phyloP scores from a whole-genome alignment of 75 land plant genomes.

The Picea sitchensis region DNA sequence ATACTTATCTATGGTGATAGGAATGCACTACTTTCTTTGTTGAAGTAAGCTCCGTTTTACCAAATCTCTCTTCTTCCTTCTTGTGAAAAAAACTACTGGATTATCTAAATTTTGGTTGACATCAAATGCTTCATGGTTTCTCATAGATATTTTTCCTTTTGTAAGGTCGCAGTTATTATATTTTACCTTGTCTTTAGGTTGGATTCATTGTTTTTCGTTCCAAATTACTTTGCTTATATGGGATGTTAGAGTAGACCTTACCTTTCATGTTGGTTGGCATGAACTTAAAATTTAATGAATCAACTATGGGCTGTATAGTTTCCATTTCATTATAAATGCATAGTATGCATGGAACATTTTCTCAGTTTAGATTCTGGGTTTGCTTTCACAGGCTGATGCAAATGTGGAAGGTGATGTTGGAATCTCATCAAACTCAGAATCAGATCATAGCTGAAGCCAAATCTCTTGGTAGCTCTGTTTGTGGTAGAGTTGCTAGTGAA shows the following conservation, averaged over 20 bases:
- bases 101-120: not conserved
- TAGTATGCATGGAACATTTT: not conserved
- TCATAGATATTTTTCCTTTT: not conserved
- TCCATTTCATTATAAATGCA: not conserved
- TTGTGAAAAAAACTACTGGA: not conserved
- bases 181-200: not conserved
- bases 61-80: not conserved
- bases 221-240: not conserved
- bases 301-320: not conserved
- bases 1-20: not conserved
- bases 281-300: not conserved
- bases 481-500: slow-evolving; percentile 52
- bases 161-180: not conserved
- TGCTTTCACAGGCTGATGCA: slow-evolving; percentile 35
- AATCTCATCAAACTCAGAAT: slow-evolving; percentile 63
- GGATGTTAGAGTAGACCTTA: not conserved
- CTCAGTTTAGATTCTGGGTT: slow-evolving; percentile 1
- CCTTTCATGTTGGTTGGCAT: too few relatives aligned
- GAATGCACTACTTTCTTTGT: not conserved
- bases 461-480: slow-evolving; percentile 34
- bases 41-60: not conserved
- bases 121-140: not conserved
- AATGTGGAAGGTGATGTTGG: slow-evolving; percentile 66
- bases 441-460: slow-evolving; percentile 54
- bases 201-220: not conserved